Conservation (phyloP, 116 monocot species). For the Zostera marina region DNA sequence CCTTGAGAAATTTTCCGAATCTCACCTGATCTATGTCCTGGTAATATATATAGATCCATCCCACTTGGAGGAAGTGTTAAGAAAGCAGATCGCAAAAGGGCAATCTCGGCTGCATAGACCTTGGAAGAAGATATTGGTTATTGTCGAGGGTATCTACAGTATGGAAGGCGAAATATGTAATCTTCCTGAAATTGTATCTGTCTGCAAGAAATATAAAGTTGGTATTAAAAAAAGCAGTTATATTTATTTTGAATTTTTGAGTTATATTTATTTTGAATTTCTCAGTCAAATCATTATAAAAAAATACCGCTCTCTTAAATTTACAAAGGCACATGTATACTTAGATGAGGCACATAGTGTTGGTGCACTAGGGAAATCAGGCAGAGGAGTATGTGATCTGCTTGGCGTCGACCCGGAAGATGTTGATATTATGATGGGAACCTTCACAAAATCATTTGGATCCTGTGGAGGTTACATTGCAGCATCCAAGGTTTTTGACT, state of each 20-base stretch:
- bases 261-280: too few species aligned
- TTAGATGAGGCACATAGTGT: slow-evolving; percentile 95
- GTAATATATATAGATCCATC: slow-evolving; percentile 51
- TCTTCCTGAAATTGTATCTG: slow-evolving; percentile 75
- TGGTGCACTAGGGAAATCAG: slow-evolving; percentile 79
- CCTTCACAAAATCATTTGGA: slow-evolving; percentile 87
- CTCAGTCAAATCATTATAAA: too few species aligned
- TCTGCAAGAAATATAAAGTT: slow-evolving; percentile 99
- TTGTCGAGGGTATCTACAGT: slow-evolving; percentile 96
- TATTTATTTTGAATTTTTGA: too few species aligned
- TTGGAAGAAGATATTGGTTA: slow-evolving; percentile 94
- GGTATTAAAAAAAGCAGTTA: too few species aligned
- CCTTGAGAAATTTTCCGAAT: too few species aligned
- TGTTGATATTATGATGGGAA: slow-evolving; percentile 96
- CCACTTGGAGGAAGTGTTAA: slow-evolving; percentile 86
- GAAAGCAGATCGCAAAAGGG: slow-evolving; percentile 78
- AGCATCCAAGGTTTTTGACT: slow-evolving; percentile 58
- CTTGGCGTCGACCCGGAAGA: slow-evolving; percentile 76
- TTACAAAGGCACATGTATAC: slow-evolving; percentile 60
- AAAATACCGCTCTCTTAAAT: too few species aligned
- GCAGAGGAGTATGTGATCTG: slow-evolving; percentile 87
- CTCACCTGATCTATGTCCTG: too few species aligned
- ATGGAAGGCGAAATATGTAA: slow-evolving; percentile 99
- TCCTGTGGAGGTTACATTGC: slow-evolving; percentile 95
- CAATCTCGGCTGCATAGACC: slow-evolving; percentile 82